These are phyloP conservation scores for Puya raimondii DNA, from an alignment of 176 grass and related monocot genomes.

Conservation along the genomic window DNA sequence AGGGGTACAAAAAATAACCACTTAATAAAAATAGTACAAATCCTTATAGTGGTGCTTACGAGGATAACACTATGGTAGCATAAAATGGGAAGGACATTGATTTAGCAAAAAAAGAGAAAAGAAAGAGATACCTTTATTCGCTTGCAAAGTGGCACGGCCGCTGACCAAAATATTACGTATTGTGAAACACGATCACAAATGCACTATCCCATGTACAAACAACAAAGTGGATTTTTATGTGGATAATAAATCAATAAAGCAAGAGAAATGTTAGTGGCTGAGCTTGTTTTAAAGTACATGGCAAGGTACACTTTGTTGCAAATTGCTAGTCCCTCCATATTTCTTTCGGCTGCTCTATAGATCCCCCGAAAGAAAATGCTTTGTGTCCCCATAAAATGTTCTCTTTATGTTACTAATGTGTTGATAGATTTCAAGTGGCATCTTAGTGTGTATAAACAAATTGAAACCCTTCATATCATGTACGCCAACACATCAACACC, in stretches of 20 bases:
- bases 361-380: not conserved
- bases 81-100: not conserved
- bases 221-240: no score
- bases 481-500: no score
- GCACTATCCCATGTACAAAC: no score
- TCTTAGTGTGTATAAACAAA: no score
- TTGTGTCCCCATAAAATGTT: no score
- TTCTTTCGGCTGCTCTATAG: not conserved
- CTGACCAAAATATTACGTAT: no score
- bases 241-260: no score
- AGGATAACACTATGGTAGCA: not conserved
- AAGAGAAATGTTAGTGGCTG: not conserved
- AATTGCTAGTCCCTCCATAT: not conserved
- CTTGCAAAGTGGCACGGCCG: not conserved
- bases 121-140: slow-evolving; percentile 1
- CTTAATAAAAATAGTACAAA: not conserved
- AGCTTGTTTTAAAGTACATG: not conserved
- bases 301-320: not conserved
- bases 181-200: no score
- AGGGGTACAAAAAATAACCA: not conserved
- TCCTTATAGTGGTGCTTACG: not conserved
- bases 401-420: no score
- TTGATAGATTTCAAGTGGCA: no score
- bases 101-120: not conserved
- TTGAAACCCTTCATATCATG: no score